Evolutionary conservation across 108 stramenopile genomes (phyloP).

Genomic region (Schizochytrium sp.): DNA sequence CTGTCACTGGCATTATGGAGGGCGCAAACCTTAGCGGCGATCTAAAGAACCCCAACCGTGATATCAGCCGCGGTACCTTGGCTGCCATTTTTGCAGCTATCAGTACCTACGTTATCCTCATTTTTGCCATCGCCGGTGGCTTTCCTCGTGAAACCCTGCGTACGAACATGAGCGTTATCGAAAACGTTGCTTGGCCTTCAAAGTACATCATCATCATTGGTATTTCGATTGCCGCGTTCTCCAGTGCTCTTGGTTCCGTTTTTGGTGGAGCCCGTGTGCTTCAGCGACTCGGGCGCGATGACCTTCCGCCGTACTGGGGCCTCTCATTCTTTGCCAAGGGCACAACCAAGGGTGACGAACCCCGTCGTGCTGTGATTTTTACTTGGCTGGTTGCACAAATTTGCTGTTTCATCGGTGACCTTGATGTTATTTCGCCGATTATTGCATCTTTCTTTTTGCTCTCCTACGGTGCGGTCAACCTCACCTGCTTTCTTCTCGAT

Average conservation of each 20-base stretch:
- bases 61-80: constrained; percentile 63
- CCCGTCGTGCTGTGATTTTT: constrained; percentile 55
- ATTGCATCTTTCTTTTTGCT: constrained; percentile 66
- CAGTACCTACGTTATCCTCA: constrained; percentile 56
- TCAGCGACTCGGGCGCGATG: constrained; percentile 63
- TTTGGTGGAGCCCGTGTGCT: constrained; percentile 63
- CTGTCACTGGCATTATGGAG: constrained; percentile 62
- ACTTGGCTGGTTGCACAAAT: constrained; percentile 46
- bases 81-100: constrained; percentile 36
- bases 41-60: constrained; percentile 56
- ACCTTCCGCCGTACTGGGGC: constrained; percentile 63
- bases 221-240: constrained; percentile 59
- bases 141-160: constrained; percentile 62
- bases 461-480: constrained; percentile 61
- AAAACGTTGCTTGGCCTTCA: constrained; percentile 59
- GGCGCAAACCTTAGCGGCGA: constrained; percentile 66
- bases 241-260: constrained; percentile 62
- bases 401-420: constrained; percentile 59
- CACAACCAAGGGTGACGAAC: constrained; percentile 64
- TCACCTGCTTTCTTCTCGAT: constrained; percentile 62
- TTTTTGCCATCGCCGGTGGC: constrained; percentile 23
- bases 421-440: constrained; percentile 64
- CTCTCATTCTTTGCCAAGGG: constrained; percentile 55
- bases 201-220: constrained; percentile 54
- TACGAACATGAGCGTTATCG: constrained; percentile 63